Base-by-base conservation (phyloP, 306 rosid genomes). In the Castanea crenata region DNA sequence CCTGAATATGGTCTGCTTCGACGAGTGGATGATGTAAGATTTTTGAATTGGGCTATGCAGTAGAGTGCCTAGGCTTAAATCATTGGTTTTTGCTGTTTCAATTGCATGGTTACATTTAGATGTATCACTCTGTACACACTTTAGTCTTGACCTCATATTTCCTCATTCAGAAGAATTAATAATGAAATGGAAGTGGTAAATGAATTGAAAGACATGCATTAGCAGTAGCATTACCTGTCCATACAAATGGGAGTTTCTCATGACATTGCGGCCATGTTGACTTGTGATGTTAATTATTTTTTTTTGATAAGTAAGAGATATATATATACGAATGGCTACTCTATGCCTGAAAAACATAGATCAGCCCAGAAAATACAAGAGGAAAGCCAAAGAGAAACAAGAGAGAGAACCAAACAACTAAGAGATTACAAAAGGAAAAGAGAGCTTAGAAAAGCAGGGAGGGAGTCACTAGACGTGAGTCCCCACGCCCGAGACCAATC, bases 11-110 rank as follows among this genome's bases (percentile, higher is more conserved):
- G 94, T 63, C 88, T 87, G 73, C 98, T 95, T 80, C 96, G 91
- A 56, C 94, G 97, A 4, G 90, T 94, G 70, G 97, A 92, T 76
- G 97, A 95, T 86, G 99, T 95, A 87, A 88, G 89, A 65, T 76
- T 80, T 59, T 76, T 10, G 34, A 78, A 63, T 76, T 55, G 74
- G 46, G 79, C 27, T 80, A 69, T 82, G 31, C 21, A 23, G 75
- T 19, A 34, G 29, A 35, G 5, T 75, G 27, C 72, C 52, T 38
- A 4, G 72, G 20, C 41, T 79, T 61, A 19, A 44, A n/a, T 51
- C 25, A 3, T 41, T 58, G n/a, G 9, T 11, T 62, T 34, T 0
- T 41, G 51, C 34, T 62, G 46, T 75, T 71, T 73, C 65, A 23
- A 23, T 21, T 3, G 6, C 18, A 6, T 23, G 54, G 54, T 12